These are phyloP conservation scores for Epichloe coenophiala DNA, from an alignment of 2,329 filamentous ascomycete species.

Conservation along the genomic window DNA sequence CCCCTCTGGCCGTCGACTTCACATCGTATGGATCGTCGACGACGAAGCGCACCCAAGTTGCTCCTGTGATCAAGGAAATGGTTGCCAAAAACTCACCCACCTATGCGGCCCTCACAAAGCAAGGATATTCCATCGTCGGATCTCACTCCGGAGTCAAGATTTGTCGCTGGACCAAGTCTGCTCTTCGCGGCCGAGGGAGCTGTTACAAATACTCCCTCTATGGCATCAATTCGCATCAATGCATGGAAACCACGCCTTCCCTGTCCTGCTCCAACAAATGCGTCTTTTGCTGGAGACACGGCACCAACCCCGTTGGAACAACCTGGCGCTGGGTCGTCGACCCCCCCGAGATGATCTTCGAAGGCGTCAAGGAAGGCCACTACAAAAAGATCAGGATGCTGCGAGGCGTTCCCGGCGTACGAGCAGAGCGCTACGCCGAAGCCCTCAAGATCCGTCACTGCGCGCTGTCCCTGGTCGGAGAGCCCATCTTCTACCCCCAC, in stretches of 20 bases:
- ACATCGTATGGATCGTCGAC: conserved; percentile 51
- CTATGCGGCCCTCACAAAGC: conserved; percentile 79
- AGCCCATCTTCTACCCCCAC: conserved; percentile 97
- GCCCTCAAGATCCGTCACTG: conserved; percentile 90
- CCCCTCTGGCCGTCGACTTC: conserved; percentile 70
- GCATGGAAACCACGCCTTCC: conserved; percentile 91
- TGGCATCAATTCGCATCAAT: conserved; percentile 89
- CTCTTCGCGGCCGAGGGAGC: conserved; percentile 79
- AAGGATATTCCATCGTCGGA: conserved; percentile 90
- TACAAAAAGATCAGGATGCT: conserved; percentile 98
- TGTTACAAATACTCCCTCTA: conserved; percentile 99
- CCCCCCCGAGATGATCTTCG: conserved; percentile 76
- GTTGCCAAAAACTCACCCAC: conserved; percentile 84
- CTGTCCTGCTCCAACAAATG: conserved; percentile 97
- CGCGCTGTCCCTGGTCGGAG: conserved; percentile 80
- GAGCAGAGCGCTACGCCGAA: conserved; percentile 82
- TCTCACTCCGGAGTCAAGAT: conserved; percentile 96
- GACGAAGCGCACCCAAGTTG: conserved; percentile 28
- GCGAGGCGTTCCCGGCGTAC: conserved; percentile 81
- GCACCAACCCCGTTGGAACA: conserved; percentile 91
- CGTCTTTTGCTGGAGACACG: conserved; percentile 97
- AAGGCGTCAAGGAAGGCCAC: conserved; percentile 80
- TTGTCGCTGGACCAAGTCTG: conserved; percentile 96
- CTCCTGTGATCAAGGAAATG: conserved; percentile 66
- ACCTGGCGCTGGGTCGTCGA: conserved; percentile 96